Evolutionary conservation across 129 eudicot species (phyloP).

Genomic region (Tanacetum coccineum): DNA sequence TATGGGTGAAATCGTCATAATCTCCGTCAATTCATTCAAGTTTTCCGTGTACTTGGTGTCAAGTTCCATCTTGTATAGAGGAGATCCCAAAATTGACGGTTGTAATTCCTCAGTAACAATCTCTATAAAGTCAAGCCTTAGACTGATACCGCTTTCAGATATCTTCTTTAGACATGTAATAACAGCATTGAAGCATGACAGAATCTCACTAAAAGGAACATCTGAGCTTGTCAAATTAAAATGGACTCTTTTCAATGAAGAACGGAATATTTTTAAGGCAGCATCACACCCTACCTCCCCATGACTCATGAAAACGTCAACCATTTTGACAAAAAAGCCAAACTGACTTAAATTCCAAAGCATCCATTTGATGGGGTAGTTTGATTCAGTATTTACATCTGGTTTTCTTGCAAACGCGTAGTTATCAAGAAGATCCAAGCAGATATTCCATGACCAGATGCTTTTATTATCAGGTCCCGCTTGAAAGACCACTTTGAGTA

Average conservation of each 20-base stretch:
- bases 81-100: slow-evolving; percentile 59
- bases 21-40: slow-evolving; percentile 22
- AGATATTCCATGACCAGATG: slow-evolving; percentile 52
- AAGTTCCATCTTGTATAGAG: slow-evolving; percentile 58
- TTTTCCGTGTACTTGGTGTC: slow-evolving; percentile 32
- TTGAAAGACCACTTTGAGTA: slow-evolving; percentile 49
- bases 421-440: slow-evolving; percentile 50
- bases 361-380: slow-evolving; percentile 47
- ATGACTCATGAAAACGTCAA: slow-evolving; percentile 38
- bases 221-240: slow-evolving; percentile 27
- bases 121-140: slow-evolving; percentile 41
- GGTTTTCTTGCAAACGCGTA: slow-evolving; percentile 41
- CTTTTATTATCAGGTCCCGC: slow-evolving; percentile 48
- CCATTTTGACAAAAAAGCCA: slow-evolving; percentile 49
- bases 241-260: slow-evolving; percentile 52
- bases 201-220: slow-evolving; percentile 43
- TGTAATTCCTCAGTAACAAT: slow-evolving; percentile 47
- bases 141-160: slow-evolving; percentile 30
- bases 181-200: slow-evolving; percentile 44
- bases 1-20: slow-evolving; percentile 52
- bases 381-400: slow-evolving; percentile 21
- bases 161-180: slow-evolving; percentile 40
- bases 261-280: slow-evolving; percentile 47
- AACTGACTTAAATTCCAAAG: slow-evolving; percentile 61
- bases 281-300: slow-evolving; percentile 34